Conservation (phyloP, 306 rosid genomes). For the Erythrophleum fordii region DNA sequence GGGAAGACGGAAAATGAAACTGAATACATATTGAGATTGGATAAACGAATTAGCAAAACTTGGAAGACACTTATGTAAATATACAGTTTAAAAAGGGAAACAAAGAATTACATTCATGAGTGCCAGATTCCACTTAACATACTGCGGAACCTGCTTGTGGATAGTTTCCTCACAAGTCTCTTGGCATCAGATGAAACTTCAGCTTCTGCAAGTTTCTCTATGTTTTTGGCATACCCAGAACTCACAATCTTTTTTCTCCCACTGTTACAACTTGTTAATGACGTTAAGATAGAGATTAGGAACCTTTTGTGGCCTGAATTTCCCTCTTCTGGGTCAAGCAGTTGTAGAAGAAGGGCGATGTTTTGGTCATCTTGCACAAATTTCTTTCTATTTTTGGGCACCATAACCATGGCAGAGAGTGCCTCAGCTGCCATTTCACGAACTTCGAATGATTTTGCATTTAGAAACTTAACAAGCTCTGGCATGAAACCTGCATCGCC, state of each 20-base stretch:
- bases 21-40: conserved; percentile 15
- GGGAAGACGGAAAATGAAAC: conserved; percentile 27
- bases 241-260: conserved; percentile 77
- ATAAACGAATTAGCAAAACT: conserved; percentile 43
- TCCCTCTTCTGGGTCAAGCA: conserved; percentile 64
- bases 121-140: conserved; percentile 84
- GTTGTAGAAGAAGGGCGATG: conserved; percentile 59
- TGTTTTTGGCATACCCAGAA: conserved; percentile 73
- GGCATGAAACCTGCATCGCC: conserved; percentile 79
- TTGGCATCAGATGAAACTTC: conserved; percentile 82
- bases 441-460: conserved; percentile 77
- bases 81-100: conserved; percentile 55
- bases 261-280: conserved; percentile 78
- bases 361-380: conserved; percentile 79
- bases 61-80: conserved; percentile 49
- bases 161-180: conserved; percentile 78
- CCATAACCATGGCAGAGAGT: conserved; percentile 66
- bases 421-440: conserved; percentile 87
- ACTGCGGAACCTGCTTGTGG: conserved; percentile 74
- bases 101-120: conserved; percentile 56
- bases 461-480: conserved; percentile 77
- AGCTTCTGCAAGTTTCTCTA: conserved; percentile 86
- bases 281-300: conserved; percentile 68
- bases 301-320: conserved; percentile 64
- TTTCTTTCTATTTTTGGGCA: conserved; percentile 74